Conservation (phyloP, 495 filamentous ascomycete species). For the Pyrenula massariospora region DNA sequence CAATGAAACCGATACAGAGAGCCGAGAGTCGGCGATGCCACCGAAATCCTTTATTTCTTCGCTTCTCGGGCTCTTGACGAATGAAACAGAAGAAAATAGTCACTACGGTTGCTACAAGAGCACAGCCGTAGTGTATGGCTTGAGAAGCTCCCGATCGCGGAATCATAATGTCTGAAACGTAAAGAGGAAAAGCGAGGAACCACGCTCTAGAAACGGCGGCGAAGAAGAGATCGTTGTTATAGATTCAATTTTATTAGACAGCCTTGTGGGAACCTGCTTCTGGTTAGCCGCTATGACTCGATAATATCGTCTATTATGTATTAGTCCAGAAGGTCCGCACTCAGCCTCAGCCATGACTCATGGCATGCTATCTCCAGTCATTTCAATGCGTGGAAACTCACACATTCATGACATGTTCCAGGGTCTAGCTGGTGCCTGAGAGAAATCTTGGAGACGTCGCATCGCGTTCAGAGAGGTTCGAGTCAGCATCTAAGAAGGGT, state of each 20-base stretch:
- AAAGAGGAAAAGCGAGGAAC: neutral
- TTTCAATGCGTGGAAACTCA: too few species aligned
- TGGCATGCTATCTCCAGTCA: neutral
- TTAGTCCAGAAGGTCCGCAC: neutral
- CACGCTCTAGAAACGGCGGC: neutral
- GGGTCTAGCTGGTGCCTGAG: too few species aligned
- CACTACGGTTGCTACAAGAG: neutral
- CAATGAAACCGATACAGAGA: neutral
- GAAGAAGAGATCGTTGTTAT: neutral
- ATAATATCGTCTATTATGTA: neutral
- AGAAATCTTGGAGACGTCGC: too few species aligned
- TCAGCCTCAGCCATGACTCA: neutral
- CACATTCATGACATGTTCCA: too few species aligned
- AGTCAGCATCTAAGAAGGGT: too few species aligned
- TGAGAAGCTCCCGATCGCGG: neutral
- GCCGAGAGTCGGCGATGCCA: neutral
- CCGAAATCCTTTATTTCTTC: neutral
- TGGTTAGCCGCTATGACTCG: neutral
- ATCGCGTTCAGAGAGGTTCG: too few species aligned
- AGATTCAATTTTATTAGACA: neutral
- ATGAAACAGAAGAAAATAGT: neutral
- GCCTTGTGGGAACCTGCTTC: neutral
- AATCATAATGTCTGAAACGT: neutral
- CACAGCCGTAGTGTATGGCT: neutral
- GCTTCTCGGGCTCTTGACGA: neutral